These are phyloP conservation scores for Rhazya stricta DNA, from an alignment of 257 asterid species.

Conservation along the genomic window DNA sequence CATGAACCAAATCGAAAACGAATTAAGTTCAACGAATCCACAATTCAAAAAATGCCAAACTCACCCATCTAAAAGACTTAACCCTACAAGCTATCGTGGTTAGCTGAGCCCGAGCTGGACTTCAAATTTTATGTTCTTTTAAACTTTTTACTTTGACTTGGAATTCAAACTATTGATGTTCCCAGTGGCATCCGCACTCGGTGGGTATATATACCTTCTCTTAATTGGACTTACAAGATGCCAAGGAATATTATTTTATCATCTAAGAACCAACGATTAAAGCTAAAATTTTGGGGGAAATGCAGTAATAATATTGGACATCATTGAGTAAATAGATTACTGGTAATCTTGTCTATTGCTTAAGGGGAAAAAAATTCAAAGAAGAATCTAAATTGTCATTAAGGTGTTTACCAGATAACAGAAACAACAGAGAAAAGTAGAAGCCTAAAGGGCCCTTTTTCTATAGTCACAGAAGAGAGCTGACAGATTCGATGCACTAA, in stretches of 20 bases:
- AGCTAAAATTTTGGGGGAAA: not conserved
- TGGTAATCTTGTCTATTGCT: not conserved
- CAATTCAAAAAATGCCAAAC: too few species aligned
- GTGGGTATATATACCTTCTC: not conserved
- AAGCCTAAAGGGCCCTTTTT: too few species aligned
- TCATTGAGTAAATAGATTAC: not conserved
- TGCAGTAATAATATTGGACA: too few species aligned
- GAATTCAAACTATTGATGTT: not conserved
- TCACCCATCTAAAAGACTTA: too few species aligned
- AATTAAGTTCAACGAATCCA: too few species aligned
- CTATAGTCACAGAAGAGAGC: too few species aligned
- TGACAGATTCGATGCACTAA: too few species aligned
- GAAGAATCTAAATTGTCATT: not conserved
- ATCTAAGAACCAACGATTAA: not conserved
- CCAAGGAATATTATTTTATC: not conserved
- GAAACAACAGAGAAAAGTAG: too few species aligned
- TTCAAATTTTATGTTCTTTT: not conserved
- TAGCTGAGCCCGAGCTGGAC: too few species aligned
- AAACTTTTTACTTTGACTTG: not conserved
- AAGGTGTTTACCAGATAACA: too few species aligned
- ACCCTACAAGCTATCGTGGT: too few species aligned
- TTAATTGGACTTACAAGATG: not conserved
- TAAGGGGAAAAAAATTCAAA: not conserved
- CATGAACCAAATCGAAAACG: too few species aligned
- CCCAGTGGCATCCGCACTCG: not conserved